These are phyloP conservation scores for Phytopythium vexans DNA, from an alignment of 352 stramenopile genomes.

Conservation along the genomic window DNA sequence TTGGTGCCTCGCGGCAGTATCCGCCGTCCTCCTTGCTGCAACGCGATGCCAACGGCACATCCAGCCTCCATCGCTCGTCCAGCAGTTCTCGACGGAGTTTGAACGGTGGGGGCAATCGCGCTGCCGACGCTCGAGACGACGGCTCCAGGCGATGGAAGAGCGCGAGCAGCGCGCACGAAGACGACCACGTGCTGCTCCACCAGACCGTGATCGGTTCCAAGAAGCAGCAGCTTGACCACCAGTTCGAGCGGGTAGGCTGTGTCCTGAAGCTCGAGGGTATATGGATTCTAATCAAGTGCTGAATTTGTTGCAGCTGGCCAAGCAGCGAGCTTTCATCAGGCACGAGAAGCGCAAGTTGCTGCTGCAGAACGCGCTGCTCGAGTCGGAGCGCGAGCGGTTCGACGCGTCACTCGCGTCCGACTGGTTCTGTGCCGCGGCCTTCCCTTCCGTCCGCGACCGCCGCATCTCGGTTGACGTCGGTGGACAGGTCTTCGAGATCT, in stretches of 20 bases:
- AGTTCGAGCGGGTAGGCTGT: conserved; percentile 49
- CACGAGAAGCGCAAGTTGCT: conserved; percentile 76
- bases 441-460: conserved; percentile 22
- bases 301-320: conserved; percentile 43
- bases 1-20: no score
- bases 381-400: conserved; percentile 73
- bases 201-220: conserved; percentile 69
- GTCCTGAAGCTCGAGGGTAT: no score
- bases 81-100: no score
- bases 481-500: conserved; percentile 73
- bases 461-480: conserved; percentile 66
- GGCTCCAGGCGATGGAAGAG: conserved; percentile 38
- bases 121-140: no score
- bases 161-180: conserved; percentile 38
- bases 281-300: neutral
- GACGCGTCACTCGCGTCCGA: conserved; percentile 63
- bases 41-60: no score
- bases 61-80: no score
- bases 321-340: conserved; percentile 76
- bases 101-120: no score
- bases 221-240: conserved; percentile 55
- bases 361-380: conserved; percentile 66
- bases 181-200: conserved; percentile 65
- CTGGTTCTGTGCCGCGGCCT: conserved; percentile 69
- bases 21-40: no score